Conservation (phyloP, 805 yeast species). For the Jamesozyma spencerorum region DNA sequence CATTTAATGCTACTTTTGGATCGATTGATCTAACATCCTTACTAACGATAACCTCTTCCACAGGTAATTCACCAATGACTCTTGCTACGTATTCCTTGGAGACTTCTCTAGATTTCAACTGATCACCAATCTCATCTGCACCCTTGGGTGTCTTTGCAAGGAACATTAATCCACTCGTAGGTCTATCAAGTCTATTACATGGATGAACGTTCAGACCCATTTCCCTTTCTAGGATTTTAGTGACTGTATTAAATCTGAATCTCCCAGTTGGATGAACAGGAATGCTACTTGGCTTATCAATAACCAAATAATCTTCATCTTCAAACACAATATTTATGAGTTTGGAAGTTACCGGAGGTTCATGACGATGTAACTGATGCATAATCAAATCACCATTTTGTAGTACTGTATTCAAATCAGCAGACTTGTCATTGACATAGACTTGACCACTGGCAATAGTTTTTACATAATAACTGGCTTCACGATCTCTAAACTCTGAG, state of each 20-base stretch:
- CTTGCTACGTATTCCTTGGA: slow-evolving; percentile 78
- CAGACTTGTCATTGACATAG: slow-evolving; percentile 55
- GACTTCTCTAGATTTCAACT: slow-evolving; percentile 63
- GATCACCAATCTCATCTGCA: slow-evolving; percentile 67
- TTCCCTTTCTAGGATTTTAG: slow-evolving; percentile 69
- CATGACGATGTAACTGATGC: slow-evolving; percentile 80
- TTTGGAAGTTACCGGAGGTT: slow-evolving; percentile 63
- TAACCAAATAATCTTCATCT: slow-evolving; percentile 66
- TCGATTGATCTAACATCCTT: slow-evolving; percentile 61
- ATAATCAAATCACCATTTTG: slow-evolving; percentile 75
- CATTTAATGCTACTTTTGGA: slow-evolving; percentile 63
- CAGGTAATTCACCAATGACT: slow-evolving; percentile 83
- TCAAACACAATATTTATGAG: slow-evolving; percentile 61
- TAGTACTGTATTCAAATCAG: slow-evolving; percentile 55
- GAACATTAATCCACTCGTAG: slow-evolving; percentile 91
- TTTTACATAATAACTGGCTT: slow-evolving; percentile 52
- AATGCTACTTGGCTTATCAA: slow-evolving; percentile 89
- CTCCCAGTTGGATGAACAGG: slow-evolving; percentile 96
- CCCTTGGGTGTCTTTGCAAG: slow-evolving; percentile 73
- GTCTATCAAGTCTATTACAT: slow-evolving; percentile 79
- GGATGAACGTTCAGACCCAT: slow-evolving; percentile 52
- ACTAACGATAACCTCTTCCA: slow-evolving; percentile 44
- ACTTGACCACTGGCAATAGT: slow-evolving; percentile 59
- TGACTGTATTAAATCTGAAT: slow-evolving; percentile 63
- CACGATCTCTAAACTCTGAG: slow-evolving; percentile 75